A percentile compares a stretch with the other conserved stretches of the same genome.
Conservation (phyloP, 495 filamentous ascomycete species). For the Chaetomidium leptoderma region DNA sequence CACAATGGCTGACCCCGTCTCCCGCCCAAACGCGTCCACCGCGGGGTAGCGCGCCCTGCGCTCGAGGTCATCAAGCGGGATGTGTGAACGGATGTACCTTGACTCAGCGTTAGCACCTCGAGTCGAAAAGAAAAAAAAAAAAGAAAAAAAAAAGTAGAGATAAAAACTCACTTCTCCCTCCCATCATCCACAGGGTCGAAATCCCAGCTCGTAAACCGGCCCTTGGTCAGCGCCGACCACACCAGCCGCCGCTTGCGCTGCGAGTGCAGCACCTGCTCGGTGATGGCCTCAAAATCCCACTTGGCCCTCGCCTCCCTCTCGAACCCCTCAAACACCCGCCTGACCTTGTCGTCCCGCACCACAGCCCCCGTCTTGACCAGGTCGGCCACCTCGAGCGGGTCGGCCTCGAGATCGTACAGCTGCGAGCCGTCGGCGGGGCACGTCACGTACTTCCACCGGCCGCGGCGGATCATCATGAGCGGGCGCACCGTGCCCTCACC, state of each 20-base stretch:
- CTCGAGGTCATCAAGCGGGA: conserved; percentile 66
- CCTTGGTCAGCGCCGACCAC: conserved; percentile 68
- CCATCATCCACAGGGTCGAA: conserved; percentile 69
- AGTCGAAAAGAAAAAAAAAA: background rate
- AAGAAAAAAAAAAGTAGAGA: background rate
- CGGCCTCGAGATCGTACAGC: conserved; percentile 67
- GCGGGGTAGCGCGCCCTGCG: conserved; percentile 59
- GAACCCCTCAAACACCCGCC: conserved; percentile 55
- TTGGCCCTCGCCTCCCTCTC: conserved; percentile 57
- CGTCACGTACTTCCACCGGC: conserved; percentile 76
- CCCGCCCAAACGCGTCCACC: conserved; percentile 56
- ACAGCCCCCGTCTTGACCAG: conserved; percentile 46
- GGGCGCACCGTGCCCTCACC: conserved; percentile 82
- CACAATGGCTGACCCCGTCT: conserved; percentile 36
- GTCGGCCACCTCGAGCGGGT: conserved; percentile 72
- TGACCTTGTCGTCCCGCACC: conserved; percentile 39
- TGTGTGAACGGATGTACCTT: conserved; percentile 65
- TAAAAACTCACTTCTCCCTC: conserved; percentile 57
- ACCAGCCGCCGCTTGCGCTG: conserved; percentile 70
- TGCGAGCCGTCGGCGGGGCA: conserved; percentile 75
- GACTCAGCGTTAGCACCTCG: conserved; percentile 1
- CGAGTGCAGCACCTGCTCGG: conserved; percentile 59
- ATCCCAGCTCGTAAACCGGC: conserved; percentile 70
- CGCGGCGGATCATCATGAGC: conserved; percentile 85
- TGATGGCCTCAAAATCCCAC: conserved; percentile 74